Base-by-base conservation (phyloP, 805 yeast species). In the Yamadazyma nakazawae region DNA sequence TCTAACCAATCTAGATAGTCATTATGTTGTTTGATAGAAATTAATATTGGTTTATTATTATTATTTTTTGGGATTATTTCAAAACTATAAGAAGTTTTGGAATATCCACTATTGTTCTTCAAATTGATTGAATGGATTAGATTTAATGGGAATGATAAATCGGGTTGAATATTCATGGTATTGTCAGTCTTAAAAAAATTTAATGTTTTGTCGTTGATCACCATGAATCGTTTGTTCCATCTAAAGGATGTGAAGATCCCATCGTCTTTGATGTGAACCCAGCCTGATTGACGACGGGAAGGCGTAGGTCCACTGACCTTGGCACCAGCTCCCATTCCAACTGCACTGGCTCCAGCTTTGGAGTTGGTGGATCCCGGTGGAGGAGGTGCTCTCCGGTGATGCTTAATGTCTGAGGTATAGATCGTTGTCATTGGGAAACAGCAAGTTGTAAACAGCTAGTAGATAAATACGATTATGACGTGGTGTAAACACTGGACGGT, bases 241-340 rank as follows among this genome's bases (percentile, higher is more conserved):
- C 96, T 74, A 62, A 91, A 90, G 5, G 90, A 80, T 53, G 88
- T 79, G 52, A 92, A 70, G 25, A 72, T 60, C 12, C 97, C 97
- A 57, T 92, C 97, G 57, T 92, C 98, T 63, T 88, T 91, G 49
- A 89, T 82, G 45, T 87, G 86, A 18, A 89, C 91, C 96, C 96
- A 91, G 0, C 97, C 97, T 48, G 80, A 75, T 48, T 64, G 68
- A 13, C 68, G 58, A 42, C 32, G 32, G 10, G 32, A 11, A 13
- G 32, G 32, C 7, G 24, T 21, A 7, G 24, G 24, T 5, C 24
- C 24, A 21, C 24, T 21, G 24, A 7, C 7, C 4, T 5, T 6
- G 13, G 25, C 40, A 12, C 28, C 16, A 24, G 13, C 13, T 7
- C 30, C 40, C 12, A 11, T 24, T 21, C 30, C 30, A 37, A 25